Percentiles rank a stretch among this genome's conserved stretches.
phyloP scores from a whole-genome alignment of 108 stramenopile species.

The Chaetoceros muelleri region DNA sequence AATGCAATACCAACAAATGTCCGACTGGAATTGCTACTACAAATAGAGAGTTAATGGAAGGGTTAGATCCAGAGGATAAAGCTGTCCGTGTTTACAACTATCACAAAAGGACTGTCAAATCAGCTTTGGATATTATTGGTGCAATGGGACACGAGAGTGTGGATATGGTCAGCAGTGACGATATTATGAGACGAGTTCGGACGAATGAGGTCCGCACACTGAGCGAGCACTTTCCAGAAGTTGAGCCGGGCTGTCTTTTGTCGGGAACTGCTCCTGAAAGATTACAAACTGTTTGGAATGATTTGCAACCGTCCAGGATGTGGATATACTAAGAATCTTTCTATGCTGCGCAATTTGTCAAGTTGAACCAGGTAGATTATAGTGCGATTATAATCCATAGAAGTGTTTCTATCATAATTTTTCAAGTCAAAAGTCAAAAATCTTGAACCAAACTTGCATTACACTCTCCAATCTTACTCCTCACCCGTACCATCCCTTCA shows the following conservation, averaged over 20 bases:
- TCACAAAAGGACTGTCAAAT: conserved; percentile 49
- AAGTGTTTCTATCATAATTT: too few species aligned
- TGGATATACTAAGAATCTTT: too few species aligned
- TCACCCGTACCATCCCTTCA: too few species aligned
- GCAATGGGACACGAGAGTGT: conserved; percentile 1
- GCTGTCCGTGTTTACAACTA: conserved; percentile 54
- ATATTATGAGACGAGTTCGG: conserved; percentile 5
- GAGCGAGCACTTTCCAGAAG: conserved; percentile 7
- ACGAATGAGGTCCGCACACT: conserved; percentile 4
- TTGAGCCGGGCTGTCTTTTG: conserved; percentile 2
- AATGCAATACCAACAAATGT: conserved; percentile 84
- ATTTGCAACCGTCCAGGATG: too few species aligned
- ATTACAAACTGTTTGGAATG: neutral
- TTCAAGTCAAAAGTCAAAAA: too few species aligned
- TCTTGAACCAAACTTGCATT: too few species aligned
- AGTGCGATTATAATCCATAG: too few species aligned
- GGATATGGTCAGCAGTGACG: neutral
- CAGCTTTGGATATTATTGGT: conserved; percentile 16
- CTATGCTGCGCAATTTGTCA: too few species aligned
- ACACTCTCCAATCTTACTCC: too few species aligned
- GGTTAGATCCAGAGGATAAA: conserved; percentile 48
- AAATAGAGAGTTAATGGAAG: conserved; percentile 42
- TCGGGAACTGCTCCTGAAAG: neutral
- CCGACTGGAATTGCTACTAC: conserved; percentile 85
- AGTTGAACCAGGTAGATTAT: too few species aligned